Percentiles rank a stretch among this genome's conserved stretches.
phyloP scores from a whole-genome alignment of 169 alveolate species.

The Besnoitia besnoiti region DNA sequence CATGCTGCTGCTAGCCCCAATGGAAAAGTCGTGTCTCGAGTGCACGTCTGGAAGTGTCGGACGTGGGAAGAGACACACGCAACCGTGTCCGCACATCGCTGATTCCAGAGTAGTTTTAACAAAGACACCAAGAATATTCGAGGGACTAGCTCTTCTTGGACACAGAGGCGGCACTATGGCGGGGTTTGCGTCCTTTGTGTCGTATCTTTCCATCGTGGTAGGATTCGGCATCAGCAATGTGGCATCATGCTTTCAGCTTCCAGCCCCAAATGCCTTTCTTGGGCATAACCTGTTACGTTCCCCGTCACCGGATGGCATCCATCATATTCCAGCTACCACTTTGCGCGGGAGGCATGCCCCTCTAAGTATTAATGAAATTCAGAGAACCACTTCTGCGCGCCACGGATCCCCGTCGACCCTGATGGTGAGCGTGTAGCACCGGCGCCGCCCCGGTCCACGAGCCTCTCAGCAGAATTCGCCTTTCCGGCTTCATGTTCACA shows the following conservation, averaged over 20 bases:
- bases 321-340: background rate
- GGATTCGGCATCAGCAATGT: background rate
- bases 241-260: constrained; percentile 12
- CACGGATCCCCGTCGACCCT: background rate
- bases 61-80: background rate
- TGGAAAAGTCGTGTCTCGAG: background rate
- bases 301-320: background rate
- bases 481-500: no score
- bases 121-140: background rate
- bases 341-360: background rate
- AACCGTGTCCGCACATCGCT: background rate
- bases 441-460: no score
- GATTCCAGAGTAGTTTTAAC: background rate
- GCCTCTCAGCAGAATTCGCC: no score
- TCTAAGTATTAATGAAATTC: background rate
- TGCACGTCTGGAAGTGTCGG: background rate
- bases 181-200: background rate
- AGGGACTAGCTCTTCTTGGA: background rate
- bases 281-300: constrained; percentile 3
- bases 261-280: constrained; percentile 29
- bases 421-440: constrained; percentile 6
- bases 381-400: background rate
- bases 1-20: background rate
- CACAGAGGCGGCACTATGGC: background rate
- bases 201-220: background rate